phyloP scores from a whole-genome alignment of 2,329 filamentous ascomycete species.

The Fonsecaea erecta region DNA sequence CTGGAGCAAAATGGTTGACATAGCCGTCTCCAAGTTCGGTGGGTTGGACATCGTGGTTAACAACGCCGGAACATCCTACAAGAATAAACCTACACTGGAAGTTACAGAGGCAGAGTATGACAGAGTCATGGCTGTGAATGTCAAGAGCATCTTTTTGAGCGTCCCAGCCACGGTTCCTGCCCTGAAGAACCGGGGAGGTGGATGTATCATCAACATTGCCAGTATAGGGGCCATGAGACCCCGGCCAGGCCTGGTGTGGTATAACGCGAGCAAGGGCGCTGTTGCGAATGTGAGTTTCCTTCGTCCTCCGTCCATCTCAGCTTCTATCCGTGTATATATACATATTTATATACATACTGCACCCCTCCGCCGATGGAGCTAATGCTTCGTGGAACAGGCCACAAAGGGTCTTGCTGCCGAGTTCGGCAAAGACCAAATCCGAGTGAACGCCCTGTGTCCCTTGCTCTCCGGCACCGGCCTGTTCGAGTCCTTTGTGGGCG shows the following conservation, averaged over 20 bases:
- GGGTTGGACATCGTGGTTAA: conserved; percentile 36
- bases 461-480: conserved; percentile 70
- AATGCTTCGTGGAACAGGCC: conserved; percentile 42
- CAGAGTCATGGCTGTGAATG: conserved; percentile 51
- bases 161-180: conserved; percentile 43
- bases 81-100: conserved; percentile 45
- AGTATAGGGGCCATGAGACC: conserved; percentile 50
- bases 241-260: conserved; percentile 52
- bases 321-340: not conserved
- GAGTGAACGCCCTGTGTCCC: conserved; percentile 62
- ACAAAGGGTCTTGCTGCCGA: conserved; percentile 62
- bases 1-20: conserved; percentile 35
- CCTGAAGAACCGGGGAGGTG: conserved; percentile 49
- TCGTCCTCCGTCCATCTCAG: not conserved
- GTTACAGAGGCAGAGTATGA: conserved; percentile 51
- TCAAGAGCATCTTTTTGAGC: conserved; percentile 49
- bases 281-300: conserved; percentile 48
- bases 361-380: not conserved
- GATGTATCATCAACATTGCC: conserved; percentile 52
- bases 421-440: conserved; percentile 55
- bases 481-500: conserved; percentile 49
- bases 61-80: conserved; percentile 37
- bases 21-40: conserved; percentile 33
- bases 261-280: conserved; percentile 52
- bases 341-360: not conserved